These are phyloP conservation scores for Plasmodium inui DNA, from an alignment of 169 alveolate genomes.

Conservation along the genomic window DNA sequence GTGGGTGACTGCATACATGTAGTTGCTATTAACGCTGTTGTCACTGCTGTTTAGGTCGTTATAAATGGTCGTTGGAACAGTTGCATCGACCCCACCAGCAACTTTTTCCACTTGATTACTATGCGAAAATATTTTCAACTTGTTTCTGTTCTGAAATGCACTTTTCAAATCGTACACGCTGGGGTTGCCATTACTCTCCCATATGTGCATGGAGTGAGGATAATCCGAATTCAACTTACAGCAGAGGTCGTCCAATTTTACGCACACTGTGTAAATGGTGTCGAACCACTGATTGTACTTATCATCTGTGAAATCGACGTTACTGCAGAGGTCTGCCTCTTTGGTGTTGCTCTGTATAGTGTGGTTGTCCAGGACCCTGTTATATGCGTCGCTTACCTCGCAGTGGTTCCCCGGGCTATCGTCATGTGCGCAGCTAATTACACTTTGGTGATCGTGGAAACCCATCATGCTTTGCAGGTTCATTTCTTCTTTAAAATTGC, in stretches of 20 bases:
- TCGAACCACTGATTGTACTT: conserved; percentile 80
- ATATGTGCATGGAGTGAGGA: conserved; percentile 79
- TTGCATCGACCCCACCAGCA: neutral
- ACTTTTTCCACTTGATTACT: conserved; percentile 12
- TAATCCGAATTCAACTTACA: conserved; percentile 61
- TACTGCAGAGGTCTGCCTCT: neutral
- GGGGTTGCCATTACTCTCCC: conserved; percentile 66
- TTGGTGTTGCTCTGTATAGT: neutral
- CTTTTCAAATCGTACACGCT: conserved; percentile 20
- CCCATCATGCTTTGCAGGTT: neutral
- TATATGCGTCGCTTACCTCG: neutral
- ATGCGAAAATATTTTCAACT: neutral
- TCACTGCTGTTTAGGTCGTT: conserved; percentile 2
- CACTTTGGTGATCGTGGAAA: neutral
- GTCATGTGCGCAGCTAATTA: neutral
- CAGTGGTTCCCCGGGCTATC: neutral
- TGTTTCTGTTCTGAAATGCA: conserved; percentile 16
- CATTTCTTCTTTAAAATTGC: neutral
- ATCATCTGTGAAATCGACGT: neutral
- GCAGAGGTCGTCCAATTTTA: conserved; percentile 79
- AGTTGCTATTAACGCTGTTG: neutral
- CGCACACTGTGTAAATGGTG: conserved; percentile 78
- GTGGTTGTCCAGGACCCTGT: neutral
- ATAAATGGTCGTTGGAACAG: neutral
- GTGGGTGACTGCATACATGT: neutral